Base-by-base conservation (phyloP, 1,139 yeast genomes). In the Lodderomyces metapsilosis region DNA sequence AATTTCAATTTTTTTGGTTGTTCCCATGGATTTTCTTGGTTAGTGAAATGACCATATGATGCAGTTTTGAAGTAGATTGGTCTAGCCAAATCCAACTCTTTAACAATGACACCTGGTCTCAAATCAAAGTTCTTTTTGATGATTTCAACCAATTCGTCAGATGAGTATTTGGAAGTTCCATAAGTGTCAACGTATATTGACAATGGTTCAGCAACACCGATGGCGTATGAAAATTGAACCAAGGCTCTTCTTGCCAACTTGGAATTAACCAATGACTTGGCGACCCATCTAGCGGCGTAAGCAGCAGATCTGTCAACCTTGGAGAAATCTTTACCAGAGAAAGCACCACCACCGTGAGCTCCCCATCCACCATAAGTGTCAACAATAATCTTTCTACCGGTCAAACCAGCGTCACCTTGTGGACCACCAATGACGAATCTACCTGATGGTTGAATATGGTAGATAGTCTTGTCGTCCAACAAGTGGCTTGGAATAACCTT, bases 321-420 rank as follows among this genome's bases (percentile, higher is more conserved):
- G 68, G 98, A 88, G 87, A 88, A 92, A 74, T 92, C 99, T 81
- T 92, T 92, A 74, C 99, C 99, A 51, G 96, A 87, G 89, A 94
- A 92, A 54, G 98, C 98, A 82, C 99, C 99, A 80, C 99, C 99
- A 76, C 99, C 99, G 80, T 92, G 98, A 61, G 98, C 98, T 74
- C 98, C 97, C 94, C 98, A 94, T 61, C 99, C 98, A 78, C 99
- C 99, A 76, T 92, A 92, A 52, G 98, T 95, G 74, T 92, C 99
- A 66, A 92, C 99, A 64, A 92, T 92, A 70, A 92, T 92, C 81
- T 92, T 92, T 78, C 99, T 89, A 71, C 99, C 99, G 57, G 99
- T 92, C 63, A 92, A 78, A 78, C 99, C 99, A 54, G 99, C 98
- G 67, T 92, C 99, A 81, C 99, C 99, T 76, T 92, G 98, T 57